Percentiles rank a stretch among this genome's conserved stretches.
phyloP scores from a whole-genome alignment of 2,329 filamentous ascomycete species.

The Sporothrix brunneoviolacea region DNA sequence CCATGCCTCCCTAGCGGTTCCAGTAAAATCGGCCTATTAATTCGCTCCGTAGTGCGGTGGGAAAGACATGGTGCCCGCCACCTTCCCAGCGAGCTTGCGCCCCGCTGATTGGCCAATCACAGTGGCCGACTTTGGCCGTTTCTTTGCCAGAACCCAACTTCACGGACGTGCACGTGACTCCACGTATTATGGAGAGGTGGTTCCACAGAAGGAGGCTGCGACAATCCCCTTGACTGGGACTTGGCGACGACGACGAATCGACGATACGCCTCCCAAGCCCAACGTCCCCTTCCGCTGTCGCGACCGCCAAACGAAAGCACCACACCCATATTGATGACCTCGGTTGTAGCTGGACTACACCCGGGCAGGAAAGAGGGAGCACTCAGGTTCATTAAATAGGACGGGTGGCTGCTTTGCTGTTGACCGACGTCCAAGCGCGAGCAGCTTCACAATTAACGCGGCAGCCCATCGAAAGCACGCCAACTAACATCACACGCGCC shows the following conservation, averaged over 20 bases:
- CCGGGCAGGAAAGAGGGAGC: neutral
- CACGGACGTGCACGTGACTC: neutral
- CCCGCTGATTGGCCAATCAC: constrained; percentile 14
- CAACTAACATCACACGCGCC: neutral
- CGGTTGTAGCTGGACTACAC: constrained; percentile 10
- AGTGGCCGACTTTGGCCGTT: too few species aligned
- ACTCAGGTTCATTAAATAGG: too few species aligned
- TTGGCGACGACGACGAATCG: too few species aligned
- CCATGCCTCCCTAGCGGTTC: constrained; percentile 1
- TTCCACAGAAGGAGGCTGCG: too few species aligned
- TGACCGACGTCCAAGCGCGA: neutral
- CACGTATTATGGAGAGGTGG: too few species aligned
- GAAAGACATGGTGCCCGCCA: neutral
- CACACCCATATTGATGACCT: too few species aligned
- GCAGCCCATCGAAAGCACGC: neutral
- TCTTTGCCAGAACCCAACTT: neutral
- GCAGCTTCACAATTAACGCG: too few species aligned
- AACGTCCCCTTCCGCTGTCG: too few species aligned
- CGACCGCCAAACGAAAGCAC: too few species aligned
- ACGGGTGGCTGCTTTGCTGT: neutral
- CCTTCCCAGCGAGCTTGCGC: neutral
- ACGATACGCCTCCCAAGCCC: too few species aligned
- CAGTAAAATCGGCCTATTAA: constrained; percentile 8
- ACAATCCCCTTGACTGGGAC: too few species aligned
- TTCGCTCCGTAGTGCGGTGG: neutral